phyloP scores from a whole-genome alignment of 1,284 basidiomycete genomes.

The Mycosarcoma maydis region DNA sequence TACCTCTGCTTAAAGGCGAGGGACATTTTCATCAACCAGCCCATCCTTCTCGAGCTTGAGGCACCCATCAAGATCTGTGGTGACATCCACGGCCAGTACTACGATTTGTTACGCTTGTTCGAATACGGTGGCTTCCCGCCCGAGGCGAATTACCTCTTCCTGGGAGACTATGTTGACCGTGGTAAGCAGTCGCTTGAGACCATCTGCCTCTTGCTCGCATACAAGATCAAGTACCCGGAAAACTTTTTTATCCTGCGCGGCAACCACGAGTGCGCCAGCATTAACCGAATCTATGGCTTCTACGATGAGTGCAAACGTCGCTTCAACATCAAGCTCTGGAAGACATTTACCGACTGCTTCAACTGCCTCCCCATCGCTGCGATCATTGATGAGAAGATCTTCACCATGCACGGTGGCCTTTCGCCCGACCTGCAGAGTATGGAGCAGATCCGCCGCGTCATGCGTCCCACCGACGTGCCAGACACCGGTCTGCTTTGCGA shows the following conservation, averaged over 20 bases:
- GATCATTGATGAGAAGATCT: slow-evolving; percentile 97
- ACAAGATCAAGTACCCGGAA: slow-evolving; percentile 99
- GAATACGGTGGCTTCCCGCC: slow-evolving; percentile 95
- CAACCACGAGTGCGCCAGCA: slow-evolving; percentile 93
- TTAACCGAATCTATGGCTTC: slow-evolving; percentile 95
- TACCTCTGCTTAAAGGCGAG: slow-evolving; percentile 92
- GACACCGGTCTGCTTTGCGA: slow-evolving; percentile 98
- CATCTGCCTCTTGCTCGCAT: slow-evolving; percentile 83
- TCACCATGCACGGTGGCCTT: slow-evolving; percentile 85
- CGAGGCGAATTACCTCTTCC: slow-evolving; percentile 95
- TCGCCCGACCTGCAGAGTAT: slow-evolving; percentile 98
- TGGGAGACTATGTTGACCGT: slow-evolving; percentile 93
- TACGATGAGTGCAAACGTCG: slow-evolving; percentile 98
- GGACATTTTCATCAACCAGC: slow-evolving; percentile 95
- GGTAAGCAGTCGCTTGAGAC: slow-evolving; percentile 94
- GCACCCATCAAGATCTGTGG: slow-evolving; percentile 97
- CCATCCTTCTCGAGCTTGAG: slow-evolving; percentile 90
- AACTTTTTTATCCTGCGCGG: slow-evolving; percentile 95
- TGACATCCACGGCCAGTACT: slow-evolving; percentile 95
- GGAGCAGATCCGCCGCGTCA: slow-evolving; percentile 99
- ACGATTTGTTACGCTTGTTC: slow-evolving; percentile 89
- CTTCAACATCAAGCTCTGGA: slow-evolving; percentile 98
- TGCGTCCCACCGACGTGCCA: slow-evolving; percentile 98
- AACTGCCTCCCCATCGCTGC: slow-evolving; percentile 94
- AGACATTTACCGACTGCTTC: slow-evolving; percentile 97